Base-by-base conservation (phyloP, 1,284 basidiomycete species). In the Trichosporon faecale region DNA sequence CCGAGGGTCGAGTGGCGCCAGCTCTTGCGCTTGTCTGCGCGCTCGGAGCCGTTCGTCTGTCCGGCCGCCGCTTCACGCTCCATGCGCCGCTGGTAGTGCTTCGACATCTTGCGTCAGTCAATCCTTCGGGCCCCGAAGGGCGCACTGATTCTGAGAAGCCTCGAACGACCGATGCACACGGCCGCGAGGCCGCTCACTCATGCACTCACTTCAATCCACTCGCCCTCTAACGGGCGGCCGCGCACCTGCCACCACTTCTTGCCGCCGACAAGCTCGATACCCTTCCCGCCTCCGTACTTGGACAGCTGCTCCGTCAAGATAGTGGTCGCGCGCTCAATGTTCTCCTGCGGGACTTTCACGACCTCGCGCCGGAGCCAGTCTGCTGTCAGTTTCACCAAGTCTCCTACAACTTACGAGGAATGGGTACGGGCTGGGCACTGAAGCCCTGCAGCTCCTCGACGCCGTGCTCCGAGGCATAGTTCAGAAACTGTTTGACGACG, bases 211-310 rank as follows among this genome's bases (percentile, higher is more conserved):
- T 85, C 90, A 61, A 97, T 90, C 95, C 95, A 97, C 82, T 98
- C 93, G 3, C 88, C 93, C 75, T 93, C 89, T n/a, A 85, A 90
- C 73, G 88, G 85, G 65, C 91, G 79, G 23, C 91, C 90, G 63
- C 93, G 89, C 9, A 94, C 89, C 80, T 92, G 93, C 95, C 95
- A 98, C 94, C 95, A 98, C 76, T 94, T 93, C 7, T 89, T 88
- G 1, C 95, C 95, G 12, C 95, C 95, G 1, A 95, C 75, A 3
- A 83, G 76, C 71, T 82, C 74, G 9, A 83, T 64, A 2, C 81
- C 81, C 0, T 76, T 74, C 14, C 77, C 77, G 5, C 75, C 71
- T 8, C 75, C 73, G 66, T 80, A 82, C 5, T 71, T 74, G 3
- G 69, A 65, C 11, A 85, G 76, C 65, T 85, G 83, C 25, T 78